A percentile compares a stretch with the other conserved stretches of the same genome.
Evolutionary conservation across 1,284 basidiomycete species (phyloP).

Genomic region (Moesziomyces parantarcticus): DNA sequence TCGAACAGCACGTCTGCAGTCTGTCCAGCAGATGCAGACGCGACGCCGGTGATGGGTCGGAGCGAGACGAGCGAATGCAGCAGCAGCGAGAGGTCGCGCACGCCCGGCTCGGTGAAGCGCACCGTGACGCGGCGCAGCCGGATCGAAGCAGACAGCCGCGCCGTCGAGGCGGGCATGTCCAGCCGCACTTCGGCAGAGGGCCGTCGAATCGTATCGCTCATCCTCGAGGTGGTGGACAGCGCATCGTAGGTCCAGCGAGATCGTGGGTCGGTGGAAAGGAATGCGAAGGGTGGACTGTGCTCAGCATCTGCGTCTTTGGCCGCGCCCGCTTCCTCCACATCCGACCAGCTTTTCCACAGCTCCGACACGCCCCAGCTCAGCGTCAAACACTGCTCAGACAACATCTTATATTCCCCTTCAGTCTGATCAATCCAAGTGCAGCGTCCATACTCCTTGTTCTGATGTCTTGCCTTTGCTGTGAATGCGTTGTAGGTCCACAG

Average conservation of each 20-base stretch:
- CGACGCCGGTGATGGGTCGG: background rate
- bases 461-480: no score
- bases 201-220: background rate
- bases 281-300: background rate
- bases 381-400: no score
- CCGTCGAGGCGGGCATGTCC: constrained; percentile 17
- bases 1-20: constrained; percentile 25
- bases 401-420: no score
- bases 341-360: no score
- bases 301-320: no score
- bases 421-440: no score
- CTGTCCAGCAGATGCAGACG: no score
- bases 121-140: constrained; percentile 34
- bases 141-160: constrained; percentile 5
- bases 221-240: background rate
- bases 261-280: constrained; percentile 1
- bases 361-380: no score
- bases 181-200: constrained; percentile 1
- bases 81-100: constrained; percentile 18
- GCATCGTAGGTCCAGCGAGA: background rate
- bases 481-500: no score
- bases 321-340: no score
- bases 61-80: constrained; percentile 2
- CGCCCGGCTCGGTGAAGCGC: constrained; percentile 44
- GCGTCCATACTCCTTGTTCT: no score